Evolutionary conservation across 805 yeast species (phyloP), one percentile per base, ranked within the genome.

Genomic region (Zygosaccharomyces siamensis): DNA sequence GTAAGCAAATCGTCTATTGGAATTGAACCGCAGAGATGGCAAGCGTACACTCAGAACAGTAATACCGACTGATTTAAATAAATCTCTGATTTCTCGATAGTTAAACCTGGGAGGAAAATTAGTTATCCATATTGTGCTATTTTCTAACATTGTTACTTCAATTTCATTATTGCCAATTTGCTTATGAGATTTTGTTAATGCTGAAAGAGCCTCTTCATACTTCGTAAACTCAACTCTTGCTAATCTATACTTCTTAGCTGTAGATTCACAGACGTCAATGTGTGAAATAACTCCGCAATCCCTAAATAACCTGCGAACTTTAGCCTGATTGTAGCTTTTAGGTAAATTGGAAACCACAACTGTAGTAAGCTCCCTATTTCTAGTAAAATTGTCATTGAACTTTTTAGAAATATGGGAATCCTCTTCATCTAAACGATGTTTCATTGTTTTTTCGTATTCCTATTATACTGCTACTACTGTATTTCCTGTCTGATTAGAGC

Each of bases 1-100:
- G 59, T 87, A 88, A 53, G 92, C 86, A 60, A 88, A 88, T 27
- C 95, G 63, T 48, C 93, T 72, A 27, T 75, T 74, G 4, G 78
- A 61, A 55, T 78, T 78, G 41, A 67, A 73, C 39, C 72, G 73
- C 49, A 82, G 74, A 0, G 86, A 76, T 0, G 96, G 96, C 30
- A 86, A 70, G 44, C 95, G 68, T 0, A 83, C 67, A 44, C 78
- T 75, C 1, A 78, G 51, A 3, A 81, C 60, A 2, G 66, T 52
- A 2, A 55, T 43, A 7, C 49, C 49, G 0, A 82, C 81, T 36
- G 57, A 59, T 2, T 63, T 39, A 58, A 86, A 81, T 8, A 77
- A 18, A 0, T 58, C 52, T 12, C 58, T 55, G 0, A 88, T 44
- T 4, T 72, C 67, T 0, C 62, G 64, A 21, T 69, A 68, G 0